phyloP scores from a whole-genome alignment of 768 basidiomycete species.

The Termitomyces sp. region DNA sequence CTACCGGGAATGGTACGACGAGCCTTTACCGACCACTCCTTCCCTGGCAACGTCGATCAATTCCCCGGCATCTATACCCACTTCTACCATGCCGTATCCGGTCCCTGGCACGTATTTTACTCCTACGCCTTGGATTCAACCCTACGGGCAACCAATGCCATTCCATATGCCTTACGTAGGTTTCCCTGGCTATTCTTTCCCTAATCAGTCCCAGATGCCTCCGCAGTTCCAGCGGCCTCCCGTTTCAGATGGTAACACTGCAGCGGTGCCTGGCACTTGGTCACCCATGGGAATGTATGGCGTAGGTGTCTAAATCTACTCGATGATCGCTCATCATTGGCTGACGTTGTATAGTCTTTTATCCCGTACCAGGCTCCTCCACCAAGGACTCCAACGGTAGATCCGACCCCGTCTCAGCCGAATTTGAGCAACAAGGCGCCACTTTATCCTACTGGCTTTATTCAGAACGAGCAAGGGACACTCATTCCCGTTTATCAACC shows the following conservation, averaged over 20 bases:
- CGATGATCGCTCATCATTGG: not conserved
- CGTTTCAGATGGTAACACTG: constrained; percentile 32
- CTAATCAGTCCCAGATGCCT: constrained; percentile 20
- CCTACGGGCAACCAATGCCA: constrained; percentile 43
- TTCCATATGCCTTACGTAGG: constrained; percentile 49
- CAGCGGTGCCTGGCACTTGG: constrained; percentile 29
- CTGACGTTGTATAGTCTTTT: constrained; percentile 31
- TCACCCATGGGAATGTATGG: constrained; percentile 37
- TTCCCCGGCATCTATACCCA: constrained; percentile 21
- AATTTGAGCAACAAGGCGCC: constrained; percentile 41
- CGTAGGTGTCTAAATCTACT: constrained; percentile 26
- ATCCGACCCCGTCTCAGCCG: constrained; percentile 20
- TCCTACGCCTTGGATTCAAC: constrained; percentile 46
- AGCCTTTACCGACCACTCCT: constrained; percentile 30
- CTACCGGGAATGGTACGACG: constrained; percentile 42
- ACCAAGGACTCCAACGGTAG: constrained; percentile 25
- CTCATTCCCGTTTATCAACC: constrained; percentile 66
- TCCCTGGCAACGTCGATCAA: constrained; percentile 29
- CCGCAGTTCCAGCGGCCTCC: constrained; percentile 25
- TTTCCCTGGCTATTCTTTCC: constrained; percentile 39
- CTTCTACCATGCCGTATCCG: constrained; percentile 26
- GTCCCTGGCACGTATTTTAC: constrained; percentile 40
- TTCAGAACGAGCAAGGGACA: constrained; percentile 69
- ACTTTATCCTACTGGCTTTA: constrained; percentile 59
- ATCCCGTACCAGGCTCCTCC: constrained; percentile 42